These are phyloP conservation scores for Pythium scleroteichum DNA, from an alignment of 352 stramenopile species.

Conservation along the genomic window DNA sequence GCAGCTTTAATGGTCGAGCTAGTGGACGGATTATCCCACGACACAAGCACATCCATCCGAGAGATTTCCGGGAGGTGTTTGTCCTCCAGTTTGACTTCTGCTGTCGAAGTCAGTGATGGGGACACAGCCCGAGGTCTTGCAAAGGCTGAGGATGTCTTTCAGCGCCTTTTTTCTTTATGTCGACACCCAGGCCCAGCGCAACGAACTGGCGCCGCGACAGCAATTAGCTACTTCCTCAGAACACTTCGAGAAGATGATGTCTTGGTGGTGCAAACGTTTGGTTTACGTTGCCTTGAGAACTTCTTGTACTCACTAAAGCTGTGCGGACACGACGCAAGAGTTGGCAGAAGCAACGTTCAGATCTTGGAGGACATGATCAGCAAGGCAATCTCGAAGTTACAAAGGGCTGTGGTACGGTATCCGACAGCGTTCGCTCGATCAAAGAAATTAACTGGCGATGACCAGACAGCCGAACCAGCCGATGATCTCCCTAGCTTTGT, in stretches of 20 bases:
- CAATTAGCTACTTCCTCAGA: conserved; percentile 71
- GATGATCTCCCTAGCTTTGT: conserved; percentile 16
- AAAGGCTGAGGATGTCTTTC: conserved; percentile 57
- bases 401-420: conserved; percentile 54
- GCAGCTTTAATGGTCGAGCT: conserved; percentile 60
- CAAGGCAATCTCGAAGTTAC: conserved; percentile 59
- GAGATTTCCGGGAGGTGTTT: conserved; percentile 67
- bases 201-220: conserved; percentile 60
- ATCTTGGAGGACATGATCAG: conserved; percentile 60
- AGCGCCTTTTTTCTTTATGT: conserved; percentile 74
- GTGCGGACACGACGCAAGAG: conserved; percentile 44
- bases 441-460: not conserved
- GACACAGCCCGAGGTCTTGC: conserved; percentile 19
- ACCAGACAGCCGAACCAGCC: not conserved
- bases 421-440: conserved; percentile 42
- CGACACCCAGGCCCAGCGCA: conserved; percentile 59
- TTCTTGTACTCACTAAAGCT: conserved; percentile 66
- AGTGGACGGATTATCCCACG: conserved; percentile 50
- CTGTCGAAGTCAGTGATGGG: conserved; percentile 30
- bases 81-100: conserved; percentile 46
- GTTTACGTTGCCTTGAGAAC: conserved; percentile 63
- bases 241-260: conserved; percentile 61
- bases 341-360: conserved; percentile 34
- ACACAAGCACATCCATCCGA: conserved; percentile 50
- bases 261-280: conserved; percentile 51